A percentile compares a stretch with the other conserved stretches of the same genome.
phyloP scores from a whole-genome alignment of 1,284 basidiomycete species.

The Anthracocystis setariae region DNA sequence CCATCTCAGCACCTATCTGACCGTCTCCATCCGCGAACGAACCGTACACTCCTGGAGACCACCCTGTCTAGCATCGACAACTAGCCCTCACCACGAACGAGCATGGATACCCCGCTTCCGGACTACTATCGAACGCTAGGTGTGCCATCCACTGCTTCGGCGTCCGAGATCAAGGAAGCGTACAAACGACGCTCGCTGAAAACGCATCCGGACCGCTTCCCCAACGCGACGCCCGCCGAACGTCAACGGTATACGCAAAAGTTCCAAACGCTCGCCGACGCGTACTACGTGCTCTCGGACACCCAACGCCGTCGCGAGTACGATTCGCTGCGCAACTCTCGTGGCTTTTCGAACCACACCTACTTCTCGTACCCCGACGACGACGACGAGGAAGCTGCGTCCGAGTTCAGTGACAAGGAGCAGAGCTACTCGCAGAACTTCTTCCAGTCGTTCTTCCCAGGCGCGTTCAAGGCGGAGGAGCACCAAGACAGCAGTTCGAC shows the following conservation, averaged over 20 bases:
- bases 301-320: slow-evolving; percentile 81
- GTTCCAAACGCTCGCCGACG: slow-evolving; percentile 81
- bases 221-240: slow-evolving; percentile 78
- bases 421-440: slow-evolving; percentile 57
- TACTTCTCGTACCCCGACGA: slow-evolving; percentile 19
- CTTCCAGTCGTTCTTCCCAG: slow-evolving; percentile 57
- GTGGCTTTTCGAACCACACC: slow-evolving; percentile 25
- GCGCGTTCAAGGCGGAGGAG: slow-evolving; percentile 36
- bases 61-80: no score
- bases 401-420: slow-evolving; percentile 51
- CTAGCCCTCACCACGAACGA: slow-evolving; percentile 2
- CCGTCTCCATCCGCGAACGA: no score
- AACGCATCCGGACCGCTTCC: slow-evolving; percentile 89
- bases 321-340: slow-evolving; percentile 42
- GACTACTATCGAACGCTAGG: slow-evolving; percentile 63
- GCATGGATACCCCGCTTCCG: slow-evolving; percentile 52
- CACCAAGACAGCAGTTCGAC: slow-evolving; percentile 8
- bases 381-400: slow-evolving; percentile 32
- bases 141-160: slow-evolving; percentile 74
- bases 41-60: no score
- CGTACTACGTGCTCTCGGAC: slow-evolving; percentile 94
- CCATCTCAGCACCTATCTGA: no score
- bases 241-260: slow-evolving; percentile 72
- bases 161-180: slow-evolving; percentile 79
- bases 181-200: slow-evolving; percentile 80